phyloP scores from a whole-genome alignment of 257 asterid species.

The Solanum arcanum region DNA sequence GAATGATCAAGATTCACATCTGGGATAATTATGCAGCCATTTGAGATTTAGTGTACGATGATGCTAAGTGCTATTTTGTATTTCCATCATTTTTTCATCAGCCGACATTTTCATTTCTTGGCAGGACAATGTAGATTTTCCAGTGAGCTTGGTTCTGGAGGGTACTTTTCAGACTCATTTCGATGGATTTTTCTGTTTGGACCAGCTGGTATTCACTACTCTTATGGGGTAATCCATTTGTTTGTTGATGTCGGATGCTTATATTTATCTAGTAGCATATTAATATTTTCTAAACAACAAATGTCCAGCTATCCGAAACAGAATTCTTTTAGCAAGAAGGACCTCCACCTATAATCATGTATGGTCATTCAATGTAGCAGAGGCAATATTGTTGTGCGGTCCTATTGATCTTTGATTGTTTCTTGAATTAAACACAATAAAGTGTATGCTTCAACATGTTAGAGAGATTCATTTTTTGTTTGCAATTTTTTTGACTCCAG shows the following conservation, averaged over 20 bases:
- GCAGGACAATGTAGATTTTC: conserved; percentile 29
- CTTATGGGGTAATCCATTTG: neutral
- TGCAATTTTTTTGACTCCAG: neutral
- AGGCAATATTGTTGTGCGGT: neutral
- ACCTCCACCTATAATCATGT: neutral
- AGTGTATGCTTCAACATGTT: neutral
- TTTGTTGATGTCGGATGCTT: neutral
- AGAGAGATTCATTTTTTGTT: neutral
- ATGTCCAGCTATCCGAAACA: neutral
- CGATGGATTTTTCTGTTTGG: conserved; percentile 59
- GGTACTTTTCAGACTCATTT: conserved; percentile 22
- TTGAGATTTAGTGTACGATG: neutral
- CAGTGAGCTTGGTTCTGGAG: conserved; percentile 25
- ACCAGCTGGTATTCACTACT: conserved; percentile 46
- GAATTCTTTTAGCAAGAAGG: neutral
- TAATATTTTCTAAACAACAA: neutral
- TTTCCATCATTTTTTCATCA: neutral
- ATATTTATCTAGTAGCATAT: neutral
- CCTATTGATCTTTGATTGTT: neutral
- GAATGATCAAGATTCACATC: neutral
- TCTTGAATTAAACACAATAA: neutral
- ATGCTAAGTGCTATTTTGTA: neutral
- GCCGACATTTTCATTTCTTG: neutral
- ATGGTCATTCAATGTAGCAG: neutral
- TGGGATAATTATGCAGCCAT: neutral